Base-by-base conservation (phyloP, 2,329 filamentous ascomycete genomes). In the Phialemoniopsis sp. region DNA sequence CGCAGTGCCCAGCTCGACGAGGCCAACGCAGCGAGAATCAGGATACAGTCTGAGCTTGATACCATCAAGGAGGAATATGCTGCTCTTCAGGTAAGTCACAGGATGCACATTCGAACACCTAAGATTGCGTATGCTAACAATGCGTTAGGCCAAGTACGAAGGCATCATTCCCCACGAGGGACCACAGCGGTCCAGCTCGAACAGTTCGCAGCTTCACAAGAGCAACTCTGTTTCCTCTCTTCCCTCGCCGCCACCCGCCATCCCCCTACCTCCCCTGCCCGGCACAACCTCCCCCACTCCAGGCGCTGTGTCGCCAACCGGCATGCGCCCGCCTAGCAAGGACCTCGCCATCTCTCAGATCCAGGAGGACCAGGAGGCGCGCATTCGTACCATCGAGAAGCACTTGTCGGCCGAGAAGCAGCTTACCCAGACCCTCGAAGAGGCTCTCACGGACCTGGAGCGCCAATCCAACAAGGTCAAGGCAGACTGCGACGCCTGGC, bases 351-450 rank as follows among this genome's bases (percentile, higher is more conserved):
- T 84, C 43, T 79, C 83, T 36, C 90, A 96, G 54, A 77, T 95
- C 48, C 80, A 91, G 44, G 91, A 97, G 56, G 93, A 98, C 53
- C 90, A 96, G 60, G 93, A 98, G 59, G 87, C 88, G 32, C 89
- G 90, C 47, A 94, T 98, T 57, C 84, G 87, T 44, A 94, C 89
- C 7, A 95, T 98, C 46, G 91, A 98, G 72, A 97, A 96, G 70
- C 89, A 97, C 57, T 77, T 98, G 17, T 85, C 87, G 48, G 93
- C 93, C 4, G 93, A 98, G 72, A 95, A 95, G 60, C 91, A 97
- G 62, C 82, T 98, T 43, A 98, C 91, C 1, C 85, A 88, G 35
- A 97, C 91, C 3, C 77, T 98, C 30, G 93, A 98, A 62, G 91
- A 97, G 65, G 93, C 93, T 7, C 80, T 98, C 21, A 91, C 89